A percentile compares a stretch with the other conserved stretches of the same genome.
Conservation (phyloP, 176 grass and related monocot genomes). For the Tillandsia leiboldiana region DNA sequence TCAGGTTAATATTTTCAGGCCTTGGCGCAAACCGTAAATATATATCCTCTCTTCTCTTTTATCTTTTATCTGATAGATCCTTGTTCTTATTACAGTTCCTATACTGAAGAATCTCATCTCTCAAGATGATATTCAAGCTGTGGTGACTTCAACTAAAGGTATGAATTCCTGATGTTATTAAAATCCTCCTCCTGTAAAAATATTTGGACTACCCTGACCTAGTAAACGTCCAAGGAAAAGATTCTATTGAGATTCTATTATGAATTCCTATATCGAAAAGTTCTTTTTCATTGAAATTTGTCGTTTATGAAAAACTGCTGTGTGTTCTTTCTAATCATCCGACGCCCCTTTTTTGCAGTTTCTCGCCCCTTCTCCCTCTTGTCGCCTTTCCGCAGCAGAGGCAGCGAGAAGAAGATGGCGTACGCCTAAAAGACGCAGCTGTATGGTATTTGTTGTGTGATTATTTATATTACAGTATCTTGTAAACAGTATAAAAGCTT, state of each 20-base stretch:
- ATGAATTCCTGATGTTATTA: too few species aligned
- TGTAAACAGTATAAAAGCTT: slow-evolving; percentile 4
- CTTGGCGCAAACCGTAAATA: too few species aligned
- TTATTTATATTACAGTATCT: neutral
- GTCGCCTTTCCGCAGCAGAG: slow-evolving; percentile 53
- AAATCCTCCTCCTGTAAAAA: too few species aligned
- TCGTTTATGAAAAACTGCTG: too few species aligned
- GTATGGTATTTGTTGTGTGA: neutral
- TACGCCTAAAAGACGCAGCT: neutral
- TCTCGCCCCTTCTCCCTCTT: slow-evolving; percentile 54
- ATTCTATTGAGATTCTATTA: too few species aligned
- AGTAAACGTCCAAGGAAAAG: too few species aligned
- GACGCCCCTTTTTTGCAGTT: slow-evolving; percentile 32
- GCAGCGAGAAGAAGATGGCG: neutral
- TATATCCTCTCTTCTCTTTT: too few species aligned
- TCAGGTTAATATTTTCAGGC: too few species aligned
- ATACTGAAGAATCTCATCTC: slow-evolving; percentile 63
- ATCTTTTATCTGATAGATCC: neutral
- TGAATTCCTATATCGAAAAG: neutral
- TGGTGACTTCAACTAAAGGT: slow-evolving; percentile 13
- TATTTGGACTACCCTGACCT: too few species aligned
- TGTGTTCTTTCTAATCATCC: neutral
- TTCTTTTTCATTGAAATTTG: neutral
- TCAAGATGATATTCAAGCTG: slow-evolving; percentile 27
- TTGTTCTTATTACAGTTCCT: slow-evolving; percentile 36